Evolutionary conservation across 1,284 basidiomycete genomes (phyloP), one percentile per base, ranked within the genome.

Genomic region (Calocybe gambosa): DNA sequence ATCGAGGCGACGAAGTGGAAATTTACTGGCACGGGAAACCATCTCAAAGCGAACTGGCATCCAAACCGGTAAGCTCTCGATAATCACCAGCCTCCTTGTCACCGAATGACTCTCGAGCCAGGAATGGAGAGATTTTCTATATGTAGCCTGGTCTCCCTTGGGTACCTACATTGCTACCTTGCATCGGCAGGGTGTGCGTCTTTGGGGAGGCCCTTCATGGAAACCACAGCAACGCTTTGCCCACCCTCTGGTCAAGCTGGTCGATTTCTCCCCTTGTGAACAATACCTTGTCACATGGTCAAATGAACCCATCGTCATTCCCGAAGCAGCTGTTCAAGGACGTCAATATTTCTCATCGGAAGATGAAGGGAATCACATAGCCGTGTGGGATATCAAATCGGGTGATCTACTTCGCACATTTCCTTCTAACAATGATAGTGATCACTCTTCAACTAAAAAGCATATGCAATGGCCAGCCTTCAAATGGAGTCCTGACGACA

Each of bases 261-360:
- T 99, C 61, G 94, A 98, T 70, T 99, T 99, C 68, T 98, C 94
- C 21, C 94, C 96, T 4, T 90, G 89, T 72, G 96, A 99, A 68
- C 85, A 91, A 55, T 99, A 96, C 71, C 73, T 99, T 55, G 91
- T 97, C 58, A 99, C 96, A 35, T 99, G 95, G 93, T 97, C 96
- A 6, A 89, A 93, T 58, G 92, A 97, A 58, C 85, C 94, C 16
- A 95, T 99, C 58, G 77, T 85, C 49, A 87, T 94, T 29, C 86
- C 89, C 33, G 87, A 91, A 53, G 85, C 84, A 53, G 85, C 88
- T 36, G 71, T 80, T 47, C 84, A 90, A 68, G 88, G 89, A 25
- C 80, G 91, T 44, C 86, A 89, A 59, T 89, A 83, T 60, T 92
- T 95, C 69, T 89, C 91, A 39, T 82, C 88, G 8, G 92, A 93